Base-by-base conservation (phyloP, 768 basidiomycete genomes). In the Artomyces pyxidatus region DNA sequence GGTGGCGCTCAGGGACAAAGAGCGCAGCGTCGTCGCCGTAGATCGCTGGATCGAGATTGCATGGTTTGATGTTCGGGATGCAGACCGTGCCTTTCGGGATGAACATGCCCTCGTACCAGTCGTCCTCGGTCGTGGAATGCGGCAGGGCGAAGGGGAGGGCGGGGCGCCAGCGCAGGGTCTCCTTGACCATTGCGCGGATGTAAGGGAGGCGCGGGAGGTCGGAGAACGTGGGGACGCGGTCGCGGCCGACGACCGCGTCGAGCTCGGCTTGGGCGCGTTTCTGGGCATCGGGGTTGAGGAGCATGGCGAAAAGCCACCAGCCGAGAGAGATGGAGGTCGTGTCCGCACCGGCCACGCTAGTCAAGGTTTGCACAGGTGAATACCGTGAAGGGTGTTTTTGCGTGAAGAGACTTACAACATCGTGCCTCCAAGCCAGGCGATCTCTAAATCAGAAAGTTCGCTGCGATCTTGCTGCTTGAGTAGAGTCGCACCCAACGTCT, bases 81-180 rank as follows among this genome's bases (percentile, higher is more conserved):
- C 67, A 53, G 1, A 65, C 58, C 1, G 67, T 63, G 9, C 65
- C 68, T 28, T 59, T 63, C 0, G 69, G 68, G n/a, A 71, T 67
- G 45, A 59, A 51, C 39, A 50, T 51, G 17, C 50, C 59, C 29
- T 53, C 48, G 42, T 65, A 66, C 37, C 35, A 54, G 42, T 65
- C 64, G 42, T 67, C 65, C 41, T 48, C 40, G 1, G 32, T 51
- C 2, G 57, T 26, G 9, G 37, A 30, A 26, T 61, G 61, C 3
- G 57, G 54, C 10, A 61, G 11, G 22, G 35, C 60, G 21, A 50
- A 10, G 3, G 39, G 38, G 23, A 8, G 23, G 3, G 12, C 4
- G 3, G 50, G 44, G 16, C 45, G 27, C 50, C 52, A 37, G 16
- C 50, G 50, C 25, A 55, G 35, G 7, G 40, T 23, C 21, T 55